Conservation (phyloP, 2,329 filamentous ascomycete species). For the Emmonsiellopsis sp. region DNA sequence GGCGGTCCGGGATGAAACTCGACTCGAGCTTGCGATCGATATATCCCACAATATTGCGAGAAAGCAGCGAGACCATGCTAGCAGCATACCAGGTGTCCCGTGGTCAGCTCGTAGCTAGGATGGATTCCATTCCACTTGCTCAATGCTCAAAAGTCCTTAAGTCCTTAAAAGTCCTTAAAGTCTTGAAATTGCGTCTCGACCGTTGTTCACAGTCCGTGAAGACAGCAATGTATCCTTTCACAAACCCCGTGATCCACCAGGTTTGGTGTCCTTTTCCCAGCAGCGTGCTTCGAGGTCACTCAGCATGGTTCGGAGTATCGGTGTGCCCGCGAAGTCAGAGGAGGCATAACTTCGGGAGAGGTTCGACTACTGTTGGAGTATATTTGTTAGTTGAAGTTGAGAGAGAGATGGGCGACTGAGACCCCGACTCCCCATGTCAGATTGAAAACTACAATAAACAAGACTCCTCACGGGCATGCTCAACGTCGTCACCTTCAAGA, state of each 20-base stretch:
- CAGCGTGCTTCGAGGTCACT: neutral
- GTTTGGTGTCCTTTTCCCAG: neutral
- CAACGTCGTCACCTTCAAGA: constrained; percentile 19
- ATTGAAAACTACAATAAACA: constrained; percentile 36
- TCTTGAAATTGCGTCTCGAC: no score
- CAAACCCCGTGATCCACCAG: neutral
- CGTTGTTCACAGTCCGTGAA: neutral
- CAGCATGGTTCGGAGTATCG: neutral
- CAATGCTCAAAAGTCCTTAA: no score
- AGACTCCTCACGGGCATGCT: constrained; percentile 31
- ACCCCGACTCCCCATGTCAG: constrained; percentile 16
- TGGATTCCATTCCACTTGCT: no score
- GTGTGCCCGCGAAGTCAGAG: neutral
- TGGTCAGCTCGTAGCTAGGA: no score
- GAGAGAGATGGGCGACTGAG: neutral
- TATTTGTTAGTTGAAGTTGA: neutral
- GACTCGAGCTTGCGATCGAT: no score
- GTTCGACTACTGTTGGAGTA: neutral
- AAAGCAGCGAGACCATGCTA: no score
- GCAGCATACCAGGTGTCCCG: no score
- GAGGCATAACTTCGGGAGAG: neutral
- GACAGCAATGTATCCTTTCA: neutral
- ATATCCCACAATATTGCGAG: no score
- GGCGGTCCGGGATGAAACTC: no score
- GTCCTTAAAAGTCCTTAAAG: no score